Conservation (phyloP, 1,284 basidiomycete species). For the Ganoderma lingzhi region DNA sequence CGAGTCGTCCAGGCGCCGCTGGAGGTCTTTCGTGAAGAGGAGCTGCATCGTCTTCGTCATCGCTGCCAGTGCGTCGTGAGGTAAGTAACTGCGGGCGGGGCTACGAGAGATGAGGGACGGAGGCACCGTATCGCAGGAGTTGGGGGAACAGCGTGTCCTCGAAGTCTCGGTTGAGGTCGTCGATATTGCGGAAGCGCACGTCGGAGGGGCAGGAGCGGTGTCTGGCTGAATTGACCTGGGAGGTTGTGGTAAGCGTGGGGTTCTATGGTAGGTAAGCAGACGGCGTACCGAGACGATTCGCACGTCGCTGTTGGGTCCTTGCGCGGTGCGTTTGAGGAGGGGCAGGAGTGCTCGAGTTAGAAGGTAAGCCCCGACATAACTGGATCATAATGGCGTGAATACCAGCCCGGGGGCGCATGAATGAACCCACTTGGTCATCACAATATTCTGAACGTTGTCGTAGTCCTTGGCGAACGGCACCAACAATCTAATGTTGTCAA, state of each 20-base stretch:
- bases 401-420: too few relatives aligned
- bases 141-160: constrained; percentile 36
- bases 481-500: background rate
- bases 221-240: background rate
- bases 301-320: background rate
- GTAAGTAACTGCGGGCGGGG: too few relatives aligned
- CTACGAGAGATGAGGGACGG: too few relatives aligned
- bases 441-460: background rate
- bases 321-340: background rate
- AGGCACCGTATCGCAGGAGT: constrained; percentile 46
- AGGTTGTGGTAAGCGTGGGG: background rate
- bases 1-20: constrained; percentile 34
- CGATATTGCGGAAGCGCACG: constrained; percentile 43
- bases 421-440: background rate
- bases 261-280: background rate
- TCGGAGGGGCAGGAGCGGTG: background rate
- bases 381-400: background rate
- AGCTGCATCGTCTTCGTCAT: constrained; percentile 29
- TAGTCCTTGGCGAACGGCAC: background rate
- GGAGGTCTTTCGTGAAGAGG: constrained; percentile 40
- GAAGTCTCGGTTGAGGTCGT: constrained; percentile 51
- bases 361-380: background rate
- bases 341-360: background rate
- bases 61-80: background rate
- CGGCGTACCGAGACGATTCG: background rate